These are phyloP conservation scores for Lichtheimia hyalospora DNA, from an alignment of 371 early-diverging fungal genomes.

Conservation along the genomic window DNA sequence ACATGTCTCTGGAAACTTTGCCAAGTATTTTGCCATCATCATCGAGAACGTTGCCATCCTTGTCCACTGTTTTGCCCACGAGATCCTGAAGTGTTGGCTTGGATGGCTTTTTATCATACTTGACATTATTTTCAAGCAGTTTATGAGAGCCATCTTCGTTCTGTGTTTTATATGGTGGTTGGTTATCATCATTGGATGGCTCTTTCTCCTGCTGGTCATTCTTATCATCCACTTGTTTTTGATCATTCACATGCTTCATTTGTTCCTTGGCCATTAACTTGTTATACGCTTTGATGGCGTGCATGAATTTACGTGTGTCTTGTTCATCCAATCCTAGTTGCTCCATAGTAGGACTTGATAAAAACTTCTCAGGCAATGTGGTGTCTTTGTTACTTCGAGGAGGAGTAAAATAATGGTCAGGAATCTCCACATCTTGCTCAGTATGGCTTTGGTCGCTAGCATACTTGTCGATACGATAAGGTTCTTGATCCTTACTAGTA, in stretches of 20 bases:
- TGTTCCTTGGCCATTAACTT: neutral
- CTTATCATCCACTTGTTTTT: neutral
- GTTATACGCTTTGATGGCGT: neutral
- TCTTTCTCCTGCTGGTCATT: neutral
- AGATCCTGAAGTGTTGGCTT: neutral
- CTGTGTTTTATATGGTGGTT: neutral
- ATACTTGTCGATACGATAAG: too few relatives aligned
- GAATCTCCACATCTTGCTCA: too few relatives aligned
- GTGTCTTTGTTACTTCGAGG: neutral
- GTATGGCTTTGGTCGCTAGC: too few relatives aligned
- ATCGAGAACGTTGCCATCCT: neutral
- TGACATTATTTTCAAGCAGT: neutral
- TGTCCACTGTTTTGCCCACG: conserved; percentile 1
- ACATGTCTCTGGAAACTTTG: neutral
- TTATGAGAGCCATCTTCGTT: neutral
- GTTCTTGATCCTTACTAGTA: too few relatives aligned
- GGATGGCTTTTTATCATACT: neutral
- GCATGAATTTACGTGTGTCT: neutral
- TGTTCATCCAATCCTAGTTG: neutral
- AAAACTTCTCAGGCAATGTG: neutral
- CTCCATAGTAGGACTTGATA: neutral
- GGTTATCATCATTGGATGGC: neutral
- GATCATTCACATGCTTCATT: neutral
- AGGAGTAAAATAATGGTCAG: too few relatives aligned
- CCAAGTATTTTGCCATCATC: neutral